phyloP scores from a whole-genome alignment of 495 filamentous ascomycete genomes.

The Penicillium bialowiezense region DNA sequence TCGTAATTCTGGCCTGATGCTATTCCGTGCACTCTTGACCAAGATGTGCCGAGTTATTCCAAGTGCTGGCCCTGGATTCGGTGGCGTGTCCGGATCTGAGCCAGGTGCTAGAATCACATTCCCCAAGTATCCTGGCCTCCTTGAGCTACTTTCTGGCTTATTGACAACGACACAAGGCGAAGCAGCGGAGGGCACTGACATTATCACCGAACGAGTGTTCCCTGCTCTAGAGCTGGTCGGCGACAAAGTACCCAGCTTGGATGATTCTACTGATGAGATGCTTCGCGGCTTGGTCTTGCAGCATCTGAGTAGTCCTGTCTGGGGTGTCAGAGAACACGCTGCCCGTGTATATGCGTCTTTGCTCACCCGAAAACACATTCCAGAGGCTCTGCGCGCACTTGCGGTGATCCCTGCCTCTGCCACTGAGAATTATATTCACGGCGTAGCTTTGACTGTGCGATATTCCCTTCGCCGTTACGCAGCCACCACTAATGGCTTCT shows the following conservation, averaged over 20 bases:
- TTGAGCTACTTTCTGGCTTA: constrained; percentile 64
- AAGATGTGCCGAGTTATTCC: constrained; percentile 49
- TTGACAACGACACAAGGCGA: constrained; percentile 47
- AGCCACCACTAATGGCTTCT: constrained; percentile 29
- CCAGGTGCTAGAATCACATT: constrained; percentile 43
- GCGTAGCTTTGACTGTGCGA: constrained; percentile 49
- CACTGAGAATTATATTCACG: constrained; percentile 65
- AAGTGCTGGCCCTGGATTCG: constrained; percentile 35
- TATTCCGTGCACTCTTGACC: constrained; percentile 79
- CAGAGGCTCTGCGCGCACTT: constrained; percentile 45
- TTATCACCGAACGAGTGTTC: constrained; percentile 69
- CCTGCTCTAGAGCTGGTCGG: constrained; percentile 82
- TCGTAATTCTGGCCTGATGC: constrained; percentile 85
- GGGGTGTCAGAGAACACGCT: constrained; percentile 89
- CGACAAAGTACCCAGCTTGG: constrained; percentile 40
- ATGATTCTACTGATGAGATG: constrained; percentile 30
- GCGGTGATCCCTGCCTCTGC: constrained; percentile 33
- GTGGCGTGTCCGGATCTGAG: constrained; percentile 42
- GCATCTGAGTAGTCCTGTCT: constrained; percentile 67
- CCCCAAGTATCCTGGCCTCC: constrained; percentile 68
- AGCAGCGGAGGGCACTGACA: constrained; percentile 41
- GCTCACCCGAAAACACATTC: constrained; percentile 50
- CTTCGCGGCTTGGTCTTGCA: constrained; percentile 33
- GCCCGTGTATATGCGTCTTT: constrained; percentile 75
- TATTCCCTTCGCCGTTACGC: constrained; percentile 45